Evolutionary conservation across 768 basidiomycete species (phyloP).

Genomic region (Boletus reticuloceps): DNA sequence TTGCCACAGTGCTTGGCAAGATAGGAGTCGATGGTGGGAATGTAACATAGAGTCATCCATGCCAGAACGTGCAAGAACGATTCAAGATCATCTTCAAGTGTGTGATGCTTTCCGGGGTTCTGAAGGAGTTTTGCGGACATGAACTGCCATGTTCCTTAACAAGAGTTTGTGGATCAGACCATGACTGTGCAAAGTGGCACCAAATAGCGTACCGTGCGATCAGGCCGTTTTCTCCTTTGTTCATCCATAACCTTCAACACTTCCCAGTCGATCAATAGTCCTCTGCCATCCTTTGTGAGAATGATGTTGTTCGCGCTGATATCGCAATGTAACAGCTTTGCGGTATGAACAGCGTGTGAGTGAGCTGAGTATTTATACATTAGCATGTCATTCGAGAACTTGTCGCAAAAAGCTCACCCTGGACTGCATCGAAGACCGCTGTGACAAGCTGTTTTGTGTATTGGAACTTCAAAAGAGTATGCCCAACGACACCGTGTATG

Average conservation of each 20-base stretch:
- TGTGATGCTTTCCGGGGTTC: too few relatives aligned
- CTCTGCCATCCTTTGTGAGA: conserved; percentile 6
- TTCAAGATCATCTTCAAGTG: too few relatives aligned
- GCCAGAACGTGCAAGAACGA: too few relatives aligned
- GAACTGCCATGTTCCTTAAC: too few relatives aligned
- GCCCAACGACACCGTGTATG: neutral
- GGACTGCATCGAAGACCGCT: neutral
- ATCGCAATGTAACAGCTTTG: conserved; percentile 26
- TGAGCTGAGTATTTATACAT: conserved; percentile 13
- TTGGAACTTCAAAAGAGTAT: neutral
- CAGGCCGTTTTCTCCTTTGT: neutral
- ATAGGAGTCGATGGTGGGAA: too few relatives aligned
- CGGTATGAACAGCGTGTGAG: conserved; percentile 11
- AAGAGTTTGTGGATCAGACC: neutral
- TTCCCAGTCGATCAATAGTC: conserved; percentile 30
- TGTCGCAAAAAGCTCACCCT: neutral
- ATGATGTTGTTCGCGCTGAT: conserved; percentile 29
- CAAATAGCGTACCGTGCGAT: neutral
- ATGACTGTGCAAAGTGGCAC: neutral
- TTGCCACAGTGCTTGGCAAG: too few relatives aligned
- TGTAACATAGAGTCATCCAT: too few relatives aligned
- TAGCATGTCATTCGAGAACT: neutral
- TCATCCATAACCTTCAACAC: neutral
- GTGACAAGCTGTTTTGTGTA: neutral
- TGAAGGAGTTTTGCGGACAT: too few relatives aligned